Conservation (phyloP, 2,329 filamentous ascomycete species). For the Diaporthe capsici region DNA sequence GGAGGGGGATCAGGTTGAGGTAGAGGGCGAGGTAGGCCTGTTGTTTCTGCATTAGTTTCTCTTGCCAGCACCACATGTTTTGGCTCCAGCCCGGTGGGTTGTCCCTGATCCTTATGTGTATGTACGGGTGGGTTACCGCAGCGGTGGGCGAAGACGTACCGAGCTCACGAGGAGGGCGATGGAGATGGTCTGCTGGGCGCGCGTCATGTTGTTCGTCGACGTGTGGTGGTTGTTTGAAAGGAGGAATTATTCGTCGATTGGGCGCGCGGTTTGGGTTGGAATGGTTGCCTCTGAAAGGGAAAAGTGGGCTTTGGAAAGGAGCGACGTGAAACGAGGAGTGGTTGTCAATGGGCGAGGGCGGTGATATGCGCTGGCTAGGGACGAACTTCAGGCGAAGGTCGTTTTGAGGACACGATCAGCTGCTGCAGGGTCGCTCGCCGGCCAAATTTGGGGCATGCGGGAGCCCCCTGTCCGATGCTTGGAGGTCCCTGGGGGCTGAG, state of each 20-base stretch:
- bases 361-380: neutral
- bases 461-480: neutral
- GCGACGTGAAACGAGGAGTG: conserved; percentile 36
- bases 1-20: conserved; percentile 86
- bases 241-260: neutral
- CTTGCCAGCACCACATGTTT: conserved; percentile 41
- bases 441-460: neutral
- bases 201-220: conserved; percentile 78
- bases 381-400: conserved; percentile 3
- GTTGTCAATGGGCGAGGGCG: conserved; percentile 2
- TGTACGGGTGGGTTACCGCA: neutral
- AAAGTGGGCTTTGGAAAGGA: conserved; percentile 36
- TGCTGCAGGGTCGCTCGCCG: conserved; percentile 23
- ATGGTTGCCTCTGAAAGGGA: conserved; percentile 7
- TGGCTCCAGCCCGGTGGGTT: neutral
- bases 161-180: conserved; percentile 89
- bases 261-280: neutral
- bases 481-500: neutral
- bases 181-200: conserved; percentile 92
- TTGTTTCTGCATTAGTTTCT: neutral
- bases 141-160: conserved; percentile 65
- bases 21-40: conserved; percentile 92
- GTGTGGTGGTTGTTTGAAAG: neutral
- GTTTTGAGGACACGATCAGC: conserved; percentile 36
- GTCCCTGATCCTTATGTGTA: neutral